Percentiles rank a stretch among this genome's conserved stretches.
These are phyloP conservation scores for Centaurea solstitialis DNA, from an alignment of 129 eudicot genomes.

Conservation along the genomic window DNA sequence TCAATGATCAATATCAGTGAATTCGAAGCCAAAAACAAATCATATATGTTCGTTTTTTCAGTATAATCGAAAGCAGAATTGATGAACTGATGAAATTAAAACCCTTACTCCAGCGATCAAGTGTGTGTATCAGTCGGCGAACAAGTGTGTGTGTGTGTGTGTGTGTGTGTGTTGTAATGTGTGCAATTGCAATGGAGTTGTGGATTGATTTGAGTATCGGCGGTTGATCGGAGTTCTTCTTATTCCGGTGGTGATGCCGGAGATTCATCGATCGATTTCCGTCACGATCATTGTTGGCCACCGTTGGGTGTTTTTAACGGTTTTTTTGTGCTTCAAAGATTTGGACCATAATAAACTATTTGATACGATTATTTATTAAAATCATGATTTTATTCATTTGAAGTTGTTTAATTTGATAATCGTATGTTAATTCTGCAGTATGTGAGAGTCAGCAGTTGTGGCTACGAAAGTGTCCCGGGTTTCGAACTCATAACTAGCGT, in stretches of 20 bases:
- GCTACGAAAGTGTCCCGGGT: too few relatives aligned
- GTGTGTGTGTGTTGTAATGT: neutral
- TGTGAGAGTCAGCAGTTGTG: too few relatives aligned
- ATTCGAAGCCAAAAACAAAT: neutral
- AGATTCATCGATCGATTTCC: neutral
- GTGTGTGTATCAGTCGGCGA: neutral
- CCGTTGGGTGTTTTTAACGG: neutral
- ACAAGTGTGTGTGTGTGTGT: too few relatives aligned
- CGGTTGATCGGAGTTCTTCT: neutral
- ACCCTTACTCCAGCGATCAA: neutral
- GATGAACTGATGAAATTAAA: neutral
- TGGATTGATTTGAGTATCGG: slow-evolving; percentile 9
- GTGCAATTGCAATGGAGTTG: neutral
- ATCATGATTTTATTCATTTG: neutral
- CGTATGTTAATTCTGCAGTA: too few relatives aligned
- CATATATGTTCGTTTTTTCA: neutral
- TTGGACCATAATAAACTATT: too few relatives aligned
- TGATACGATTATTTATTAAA: too few relatives aligned
- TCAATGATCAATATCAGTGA: neutral
- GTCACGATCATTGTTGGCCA: slow-evolving; percentile 12
- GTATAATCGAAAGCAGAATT: neutral
- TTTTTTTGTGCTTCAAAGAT: too few relatives aligned
- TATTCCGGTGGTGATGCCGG: neutral
- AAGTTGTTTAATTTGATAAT: too few relatives aligned
- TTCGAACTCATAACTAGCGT: too few relatives aligned